Conservation (phyloP, 2,329 filamentous ascomycete genomes). For the Spiromastix sp. region DNA sequence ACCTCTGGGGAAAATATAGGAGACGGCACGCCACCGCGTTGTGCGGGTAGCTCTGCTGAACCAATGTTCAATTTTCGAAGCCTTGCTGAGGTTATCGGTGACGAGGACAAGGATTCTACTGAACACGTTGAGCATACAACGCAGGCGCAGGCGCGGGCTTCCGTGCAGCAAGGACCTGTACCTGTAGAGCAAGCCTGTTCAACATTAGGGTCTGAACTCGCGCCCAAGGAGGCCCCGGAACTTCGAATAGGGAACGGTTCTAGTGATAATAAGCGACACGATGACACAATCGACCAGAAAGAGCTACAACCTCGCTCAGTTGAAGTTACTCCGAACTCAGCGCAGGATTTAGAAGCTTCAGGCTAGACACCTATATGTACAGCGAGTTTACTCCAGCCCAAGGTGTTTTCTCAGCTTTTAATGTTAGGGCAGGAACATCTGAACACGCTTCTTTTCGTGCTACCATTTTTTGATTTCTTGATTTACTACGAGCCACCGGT, state of each 20-base stretch:
- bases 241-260: too few relatives aligned
- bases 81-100: slow-evolving; percentile 72
- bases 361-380: too few relatives aligned
- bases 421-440: too few relatives aligned
- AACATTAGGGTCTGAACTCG: too few relatives aligned
- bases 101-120: slow-evolving; percentile 41
- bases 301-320: slow-evolving; percentile 28
- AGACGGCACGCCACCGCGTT: slow-evolving; percentile 41
- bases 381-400: too few relatives aligned
- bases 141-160: slow-evolving; percentile 8
- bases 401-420: too few relatives aligned
- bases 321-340: slow-evolving; percentile 11
- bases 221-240: too few relatives aligned
- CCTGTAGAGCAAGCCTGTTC: slow-evolving; percentile 1
- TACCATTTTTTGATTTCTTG: too few relatives aligned
- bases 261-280: slow-evolving; percentile 8
- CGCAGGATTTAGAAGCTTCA: background rate
- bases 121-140: slow-evolving; percentile 29
- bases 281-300: slow-evolving; percentile 20
- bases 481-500: too few relatives aligned
- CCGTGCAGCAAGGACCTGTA: background rate
- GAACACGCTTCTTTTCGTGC: too few relatives aligned
- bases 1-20: slow-evolving; percentile 28
- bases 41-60: slow-evolving; percentile 48
- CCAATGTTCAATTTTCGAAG: slow-evolving; percentile 89